Percentiles rank a stretch among this genome's conserved stretches.
These are phyloP conservation scores for Diaporthe citrichinensis DNA, from an alignment of 2,329 filamentous ascomycete genomes.

Conservation along the genomic window DNA sequence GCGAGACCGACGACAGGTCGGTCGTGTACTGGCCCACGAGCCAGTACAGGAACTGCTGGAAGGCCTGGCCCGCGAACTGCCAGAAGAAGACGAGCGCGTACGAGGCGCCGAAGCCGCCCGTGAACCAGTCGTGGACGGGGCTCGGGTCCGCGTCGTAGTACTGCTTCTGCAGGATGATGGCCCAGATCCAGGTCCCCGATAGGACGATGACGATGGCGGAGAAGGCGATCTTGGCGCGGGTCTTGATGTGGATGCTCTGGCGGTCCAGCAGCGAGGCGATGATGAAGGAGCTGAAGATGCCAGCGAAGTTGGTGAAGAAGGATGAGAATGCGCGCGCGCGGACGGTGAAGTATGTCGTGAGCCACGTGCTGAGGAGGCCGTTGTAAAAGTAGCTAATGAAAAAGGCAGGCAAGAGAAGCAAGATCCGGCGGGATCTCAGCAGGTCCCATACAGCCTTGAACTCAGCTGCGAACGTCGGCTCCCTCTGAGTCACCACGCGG, in stretches of 20 bases:
- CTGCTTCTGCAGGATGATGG: conserved; percentile 49
- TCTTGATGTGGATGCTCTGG: conserved; percentile 49
- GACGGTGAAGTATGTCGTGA: conserved; percentile 52
- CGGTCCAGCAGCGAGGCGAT: conserved; percentile 50
- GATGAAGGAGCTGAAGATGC: conserved; percentile 46
- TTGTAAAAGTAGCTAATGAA: conserved; percentile 54
- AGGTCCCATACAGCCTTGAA: conserved; percentile 49
- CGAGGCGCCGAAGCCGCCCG: conserved; percentile 71
- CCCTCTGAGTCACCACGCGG: conserved; percentile 46
- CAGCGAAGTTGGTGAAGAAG: conserved; percentile 54
- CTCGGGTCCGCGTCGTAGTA: conserved; percentile 47
- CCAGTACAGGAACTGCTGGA: conserved; percentile 53
- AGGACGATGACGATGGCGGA: conserved; percentile 46
- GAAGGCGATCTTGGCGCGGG: conserved; percentile 48
- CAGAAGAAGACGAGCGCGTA: conserved; percentile 77
- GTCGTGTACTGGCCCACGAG: conserved; percentile 51
- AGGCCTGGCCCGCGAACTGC: conserved; percentile 63
- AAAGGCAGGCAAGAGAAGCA: conserved; percentile 51
- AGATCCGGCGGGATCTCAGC: conserved; percentile 47
- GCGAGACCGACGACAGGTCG: conserved; percentile 49
- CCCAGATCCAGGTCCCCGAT: conserved; percentile 52
- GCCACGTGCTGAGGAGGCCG: conserved; percentile 48
- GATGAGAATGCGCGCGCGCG: conserved; percentile 51
- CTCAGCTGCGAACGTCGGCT: conserved; percentile 47
- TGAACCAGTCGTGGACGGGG: conserved; percentile 52